Evolutionary conservation across 1,284 basidiomycete species (phyloP), one percentile per base, ranked within the genome.

Genomic region (Polyporus tsugae): DNA sequence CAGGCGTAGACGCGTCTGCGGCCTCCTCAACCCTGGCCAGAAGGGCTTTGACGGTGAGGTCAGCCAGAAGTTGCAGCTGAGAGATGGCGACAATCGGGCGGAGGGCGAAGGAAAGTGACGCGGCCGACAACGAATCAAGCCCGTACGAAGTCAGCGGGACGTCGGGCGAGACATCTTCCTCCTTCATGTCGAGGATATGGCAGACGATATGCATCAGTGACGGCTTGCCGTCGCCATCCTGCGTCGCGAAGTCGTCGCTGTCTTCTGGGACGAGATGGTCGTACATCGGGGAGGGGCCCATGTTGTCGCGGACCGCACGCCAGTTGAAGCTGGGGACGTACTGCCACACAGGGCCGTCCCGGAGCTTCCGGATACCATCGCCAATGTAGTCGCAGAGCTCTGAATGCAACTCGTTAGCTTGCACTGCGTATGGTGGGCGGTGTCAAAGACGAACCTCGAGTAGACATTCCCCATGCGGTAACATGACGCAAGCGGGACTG

Each of bases 131-230:
- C 0, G 82, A 84, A 68, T 84, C 82, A 15, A 84, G 72, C 11
- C 82, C 83, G 64, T 82, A 84, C 6, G 78, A 72, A 6, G 80
- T 81, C 52, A 84, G 74, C 1, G 82, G 83, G 1, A 82, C 80
- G 29, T 81, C 78, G 3, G 69, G 67, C 7, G 75, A 75, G 42
- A 84, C 78, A 55, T 82, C 81, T 38, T 78, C 74, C 17, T 69
- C 57, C 0, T 76, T 64, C 22, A 83, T 69, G 41, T 79, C 80
- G 10, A 83, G 71, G 4, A 75, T 67, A 1, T 65, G 60, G 52
- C 72, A 70, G 42, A 79, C 70, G 29, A 75, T 62, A 19, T 75
- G 57, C 38, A 52, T 25, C 5, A 62, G 46, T 4, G 44, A 35
- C 15, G 44, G 61, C 35, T 35, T 38, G 17, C 61, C 38, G 19